A percentile compares a stretch with the other conserved stretches of the same genome.
Conservation (phyloP, 805 yeast species). For the Metschnikowia aberdeeniae region DNA sequence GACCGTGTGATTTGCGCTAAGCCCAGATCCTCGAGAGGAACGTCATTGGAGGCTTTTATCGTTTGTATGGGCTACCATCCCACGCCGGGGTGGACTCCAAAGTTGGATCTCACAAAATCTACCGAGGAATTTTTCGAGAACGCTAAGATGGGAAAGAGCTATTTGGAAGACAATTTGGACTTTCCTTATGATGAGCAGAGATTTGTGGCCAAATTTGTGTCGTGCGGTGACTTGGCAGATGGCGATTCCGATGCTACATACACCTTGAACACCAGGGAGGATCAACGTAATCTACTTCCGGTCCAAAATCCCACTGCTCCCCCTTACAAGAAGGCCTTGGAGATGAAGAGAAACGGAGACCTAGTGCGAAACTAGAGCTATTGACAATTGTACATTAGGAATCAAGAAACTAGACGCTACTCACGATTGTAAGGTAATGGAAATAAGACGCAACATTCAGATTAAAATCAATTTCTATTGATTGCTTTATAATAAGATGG, state of each 20-base stretch:
- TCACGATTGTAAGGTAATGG: not conserved
- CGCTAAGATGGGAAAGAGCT: slow-evolving; percentile 51
- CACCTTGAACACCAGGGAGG: slow-evolving; percentile 41
- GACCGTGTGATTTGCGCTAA: slow-evolving; percentile 91
- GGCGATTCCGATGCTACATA: slow-evolving; percentile 97
- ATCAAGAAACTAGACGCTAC: not conserved
- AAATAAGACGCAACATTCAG: not conserved
- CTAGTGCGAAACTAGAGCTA: slow-evolving; percentile 6
- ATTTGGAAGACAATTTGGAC: slow-evolving; percentile 43
- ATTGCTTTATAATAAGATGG: not conserved
- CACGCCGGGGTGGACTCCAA: slow-evolving; percentile 78
- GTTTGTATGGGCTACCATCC: slow-evolving; percentile 90
- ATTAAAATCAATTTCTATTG: not conserved
- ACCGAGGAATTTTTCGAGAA: slow-evolving; percentile 82
- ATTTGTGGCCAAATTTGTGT: slow-evolving; percentile 82
- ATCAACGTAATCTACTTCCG: slow-evolving; percentile 66
- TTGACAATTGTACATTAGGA: not conserved
- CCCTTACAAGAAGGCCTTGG: slow-evolving; percentile 89
- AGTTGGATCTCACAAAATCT: slow-evolving; percentile 49
- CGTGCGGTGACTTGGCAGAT: slow-evolving; percentile 88
- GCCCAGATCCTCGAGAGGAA: slow-evolving; percentile 92
- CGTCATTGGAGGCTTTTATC: slow-evolving; percentile 89
- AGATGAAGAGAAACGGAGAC: slow-evolving; percentile 74
- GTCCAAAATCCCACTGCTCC: slow-evolving; percentile 96
- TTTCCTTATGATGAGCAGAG: slow-evolving; percentile 59